These are phyloP conservation scores for Fusarium camptoceras DNA, from an alignment of 2,329 filamentous ascomycete species.

Conservation along the genomic window DNA sequence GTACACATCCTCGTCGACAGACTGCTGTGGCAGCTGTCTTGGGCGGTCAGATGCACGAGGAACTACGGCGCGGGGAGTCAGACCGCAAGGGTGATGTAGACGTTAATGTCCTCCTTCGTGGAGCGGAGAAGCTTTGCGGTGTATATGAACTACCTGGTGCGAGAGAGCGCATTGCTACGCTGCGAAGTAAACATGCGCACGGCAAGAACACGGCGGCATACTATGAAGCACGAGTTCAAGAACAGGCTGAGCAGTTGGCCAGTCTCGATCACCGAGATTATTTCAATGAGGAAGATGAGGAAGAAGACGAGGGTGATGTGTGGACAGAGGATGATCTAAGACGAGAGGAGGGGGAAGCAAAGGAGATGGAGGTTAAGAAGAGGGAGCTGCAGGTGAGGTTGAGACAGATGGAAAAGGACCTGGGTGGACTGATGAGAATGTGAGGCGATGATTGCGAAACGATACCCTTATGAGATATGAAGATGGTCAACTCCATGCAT, in stretches of 20 bases:
- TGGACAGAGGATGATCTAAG: constrained; percentile 77
- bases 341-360: constrained; percentile 75
- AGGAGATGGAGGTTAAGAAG: constrained; percentile 67
- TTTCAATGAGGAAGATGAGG: constrained; percentile 65
- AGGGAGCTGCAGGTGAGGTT: constrained; percentile 66
- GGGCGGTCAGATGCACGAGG: constrained; percentile 85
- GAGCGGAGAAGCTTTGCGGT: constrained; percentile 88
- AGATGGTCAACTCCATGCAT: neutral
- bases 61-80: constrained; percentile 72
- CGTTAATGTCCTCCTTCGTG: constrained; percentile 83
- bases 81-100: constrained; percentile 77
- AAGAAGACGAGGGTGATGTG: constrained; percentile 58
- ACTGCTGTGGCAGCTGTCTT: constrained; percentile 92
- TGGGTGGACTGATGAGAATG: constrained; percentile 66
- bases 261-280: constrained; percentile 74
- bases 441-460: constrained; percentile 47
- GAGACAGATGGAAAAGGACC: constrained; percentile 66
- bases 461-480: constrained; percentile 38
- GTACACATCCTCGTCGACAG: constrained; percentile 71
- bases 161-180: constrained; percentile 76
- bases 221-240: constrained; percentile 82
- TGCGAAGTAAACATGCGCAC: constrained; percentile 78
- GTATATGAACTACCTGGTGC: constrained; percentile 89
- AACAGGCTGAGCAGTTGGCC: constrained; percentile 79
- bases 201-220: constrained; percentile 79